Percentiles rank a stretch among this genome's conserved stretches.
phyloP scores from a whole-genome alignment of 2,329 filamentous ascomycete genomes.

The Neopestalotiopsis sp. region DNA sequence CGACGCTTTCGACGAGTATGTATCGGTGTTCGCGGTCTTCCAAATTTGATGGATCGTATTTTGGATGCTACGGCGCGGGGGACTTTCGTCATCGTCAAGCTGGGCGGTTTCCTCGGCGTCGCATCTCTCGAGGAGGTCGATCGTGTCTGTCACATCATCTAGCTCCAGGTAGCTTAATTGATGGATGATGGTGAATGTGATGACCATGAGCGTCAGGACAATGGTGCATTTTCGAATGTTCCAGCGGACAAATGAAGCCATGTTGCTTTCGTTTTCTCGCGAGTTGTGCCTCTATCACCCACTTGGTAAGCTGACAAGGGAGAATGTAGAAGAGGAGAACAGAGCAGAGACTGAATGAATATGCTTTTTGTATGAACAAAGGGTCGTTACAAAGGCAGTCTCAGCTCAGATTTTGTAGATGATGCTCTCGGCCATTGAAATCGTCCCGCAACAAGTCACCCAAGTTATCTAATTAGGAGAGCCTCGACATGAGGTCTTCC shows the following conservation, averaged over 20 bases:
- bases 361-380: neutral
- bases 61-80: neutral
- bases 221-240: neutral
- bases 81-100: neutral
- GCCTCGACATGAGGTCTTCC: too few relatives aligned
- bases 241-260: neutral
- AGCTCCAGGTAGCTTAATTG: neutral
- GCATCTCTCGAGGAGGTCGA: neutral
- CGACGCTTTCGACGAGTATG: neutral
- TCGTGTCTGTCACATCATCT: neutral
- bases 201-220: neutral
- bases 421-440: neutral
- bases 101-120: neutral
- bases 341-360: neutral
- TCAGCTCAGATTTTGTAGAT: neutral
- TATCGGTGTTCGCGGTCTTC: neutral
- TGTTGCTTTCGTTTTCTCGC: neutral
- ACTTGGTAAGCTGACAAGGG: neutral
- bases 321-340: neutral
- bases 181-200: neutral
- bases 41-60: neutral
- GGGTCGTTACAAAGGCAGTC: neutral
- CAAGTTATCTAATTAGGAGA: neutral
- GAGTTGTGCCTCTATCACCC: neutral
- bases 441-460: too few relatives aligned